phyloP scores from a whole-genome alignment of 2,329 filamentous ascomycete species.

The Alternaria rosae region DNA sequence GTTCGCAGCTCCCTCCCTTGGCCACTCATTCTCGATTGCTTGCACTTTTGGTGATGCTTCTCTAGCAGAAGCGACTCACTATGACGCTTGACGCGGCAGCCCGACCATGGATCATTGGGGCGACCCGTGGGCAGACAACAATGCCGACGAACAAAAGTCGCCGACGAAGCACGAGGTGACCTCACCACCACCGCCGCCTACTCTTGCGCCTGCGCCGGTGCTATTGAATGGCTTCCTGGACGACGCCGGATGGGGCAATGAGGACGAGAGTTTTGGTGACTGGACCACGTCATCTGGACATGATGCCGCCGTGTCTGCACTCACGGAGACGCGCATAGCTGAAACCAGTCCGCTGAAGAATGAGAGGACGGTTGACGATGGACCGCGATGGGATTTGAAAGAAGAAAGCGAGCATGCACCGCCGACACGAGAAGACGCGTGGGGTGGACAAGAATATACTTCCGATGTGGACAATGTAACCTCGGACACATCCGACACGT shows the following conservation, averaged over 20 bases:
- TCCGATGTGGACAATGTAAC: conserved; percentile 24
- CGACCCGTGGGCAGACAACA: conserved; percentile 51
- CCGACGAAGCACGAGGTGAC: conserved; percentile 35
- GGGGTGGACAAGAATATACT: conserved; percentile 18
- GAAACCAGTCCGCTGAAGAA: not conserved
- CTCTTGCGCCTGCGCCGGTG: conserved; percentile 22
- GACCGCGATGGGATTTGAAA: conserved; percentile 11
- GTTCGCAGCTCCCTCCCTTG: not conserved
- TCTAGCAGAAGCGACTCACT: conserved; percentile 40
- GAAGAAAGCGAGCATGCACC: not conserved
- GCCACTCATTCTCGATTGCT: not conserved
- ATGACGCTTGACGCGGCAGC: conserved; percentile 43
- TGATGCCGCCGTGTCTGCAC: conserved; percentile 2
- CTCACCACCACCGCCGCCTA: conserved; percentile 26
- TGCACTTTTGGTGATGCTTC: conserved; percentile 36
- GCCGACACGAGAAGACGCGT: conserved; percentile 14
- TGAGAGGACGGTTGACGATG: not conserved
- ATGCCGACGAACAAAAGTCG: conserved; percentile 32
- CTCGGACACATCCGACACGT: conserved; percentile 43
- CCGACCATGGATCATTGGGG: conserved; percentile 52
- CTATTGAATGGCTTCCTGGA: conserved; percentile 44
- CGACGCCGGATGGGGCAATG: conserved; percentile 47
- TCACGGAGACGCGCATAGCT: conserved; percentile 3
- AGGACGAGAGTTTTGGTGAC: conserved; percentile 39
- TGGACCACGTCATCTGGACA: conserved; percentile 33